Conservation (phyloP, 805 yeast genomes). For the Saccharomycopsis microspora region DNA sequence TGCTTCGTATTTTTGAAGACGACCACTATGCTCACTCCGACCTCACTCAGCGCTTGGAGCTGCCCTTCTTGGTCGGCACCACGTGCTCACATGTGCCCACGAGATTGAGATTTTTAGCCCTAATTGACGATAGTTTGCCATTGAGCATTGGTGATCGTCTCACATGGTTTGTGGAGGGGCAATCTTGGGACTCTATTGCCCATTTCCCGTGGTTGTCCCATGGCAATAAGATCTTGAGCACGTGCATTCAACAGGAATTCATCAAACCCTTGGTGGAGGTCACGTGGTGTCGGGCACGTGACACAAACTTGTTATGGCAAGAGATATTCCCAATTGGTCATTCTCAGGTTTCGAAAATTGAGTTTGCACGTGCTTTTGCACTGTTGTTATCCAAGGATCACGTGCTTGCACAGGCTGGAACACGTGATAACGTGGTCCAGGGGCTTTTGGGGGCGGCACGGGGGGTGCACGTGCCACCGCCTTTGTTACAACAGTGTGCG, state of each 20-base stretch:
- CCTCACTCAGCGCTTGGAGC: conserved; percentile 89
- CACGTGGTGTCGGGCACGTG: conserved; percentile 68
- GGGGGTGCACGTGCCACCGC: conserved; percentile 81
- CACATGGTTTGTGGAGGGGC: conserved; percentile 79
- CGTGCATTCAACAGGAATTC: conserved; percentile 48
- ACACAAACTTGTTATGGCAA: conserved; percentile 77
- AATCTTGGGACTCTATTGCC: conserved; percentile 91
- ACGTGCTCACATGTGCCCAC: conserved; percentile 64
- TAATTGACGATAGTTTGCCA: conserved; percentile 71
- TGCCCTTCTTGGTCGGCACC: conserved; percentile 91
- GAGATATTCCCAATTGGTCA: conserved; percentile 75
- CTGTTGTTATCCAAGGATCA: conserved; percentile 79
- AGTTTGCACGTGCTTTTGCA: conserved; percentile 73
- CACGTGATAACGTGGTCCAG: conserved; percentile 78
- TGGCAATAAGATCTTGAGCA: conserved; percentile 77
- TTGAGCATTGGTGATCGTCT: conserved; percentile 67
- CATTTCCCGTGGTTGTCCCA: conserved; percentile 94
- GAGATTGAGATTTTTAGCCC: conserved; percentile 66
- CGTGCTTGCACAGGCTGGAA: conserved; percentile 81
- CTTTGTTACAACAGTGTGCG: conserved; percentile 80
- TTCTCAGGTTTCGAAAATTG: conserved; percentile 51
- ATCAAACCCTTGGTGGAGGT: conserved; percentile 66
- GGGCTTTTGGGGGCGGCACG: conserved; percentile 77
- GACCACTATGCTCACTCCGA: conserved; percentile 73
- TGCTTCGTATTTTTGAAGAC: conserved; percentile 80